Base-by-base conservation (phyloP, 108 stramenopile genomes). In the Skeletonema grethae region DNA sequence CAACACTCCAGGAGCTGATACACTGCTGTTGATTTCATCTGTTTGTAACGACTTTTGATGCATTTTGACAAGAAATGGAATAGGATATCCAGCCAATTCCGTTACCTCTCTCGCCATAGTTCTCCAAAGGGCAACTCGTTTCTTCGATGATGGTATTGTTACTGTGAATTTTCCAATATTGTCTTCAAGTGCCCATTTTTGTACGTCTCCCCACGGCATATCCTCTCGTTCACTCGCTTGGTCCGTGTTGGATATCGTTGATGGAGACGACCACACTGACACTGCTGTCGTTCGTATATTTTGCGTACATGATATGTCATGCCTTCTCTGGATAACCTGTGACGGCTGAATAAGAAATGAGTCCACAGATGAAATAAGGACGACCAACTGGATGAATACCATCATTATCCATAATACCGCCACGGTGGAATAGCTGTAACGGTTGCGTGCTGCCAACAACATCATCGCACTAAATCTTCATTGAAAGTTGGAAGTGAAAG, bases 31-130 rank as follows among this genome's bases (percentile, higher is more conserved):
- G 32, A 24, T 25, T 18, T 63, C 48, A 28, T 63, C 22, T 61
- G 24, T 22, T 30, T 60, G 30, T 36, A 36, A 24, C 22, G 53
- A 34, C 8, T 45, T 36, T 53, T 38, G 65, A 64, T 74, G 59
- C 59, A 41, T 76, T 39, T 63, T 62, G 28, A 57, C 73, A 29
- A 94, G 70, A 70, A 89, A 82, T 7, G 86, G 73, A 29, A 91
- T 66, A 28, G 89, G 85, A 77, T 91, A 94, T 4, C 90, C 93
- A 13, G 70, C 58, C 36, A 94, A 63, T 73, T 91, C 93, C 1
- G 87, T 69, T 15, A 86, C 77, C 60, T 94, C 90, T 64, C 85
- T 30, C n/a, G 71, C 34, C 75, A 94, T 61, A 4, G 85, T 85
- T 67, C 90, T 76, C 93, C 93, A 94, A 38, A 90, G 70, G 24